Percentiles rank a stretch among this genome's conserved stretches.
Evolutionary conservation across 179 eudicot genomes (phyloP).

Genomic region (Silene coronaria): DNA sequence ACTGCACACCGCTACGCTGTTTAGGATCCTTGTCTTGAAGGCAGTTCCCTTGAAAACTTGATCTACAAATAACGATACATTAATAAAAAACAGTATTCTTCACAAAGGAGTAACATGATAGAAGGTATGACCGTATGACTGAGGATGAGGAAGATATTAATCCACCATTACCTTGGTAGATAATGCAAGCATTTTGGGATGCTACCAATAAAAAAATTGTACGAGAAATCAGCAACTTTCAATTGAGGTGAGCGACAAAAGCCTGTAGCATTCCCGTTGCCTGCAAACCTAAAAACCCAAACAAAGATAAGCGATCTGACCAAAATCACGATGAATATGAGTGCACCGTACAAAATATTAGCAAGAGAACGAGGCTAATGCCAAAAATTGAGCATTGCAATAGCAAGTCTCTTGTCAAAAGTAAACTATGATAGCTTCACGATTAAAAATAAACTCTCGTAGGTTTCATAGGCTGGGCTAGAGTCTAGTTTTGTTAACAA

Average conservation of each 20-base stretch:
- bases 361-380: not conserved
- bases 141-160: not conserved
- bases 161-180: constrained; percentile 58
- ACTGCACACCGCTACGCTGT: constrained; percentile 59
- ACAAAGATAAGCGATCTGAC: not conserved
- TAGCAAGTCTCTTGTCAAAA: not conserved
- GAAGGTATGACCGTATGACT: not conserved
- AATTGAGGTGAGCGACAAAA: constrained; percentile 66
- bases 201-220: constrained; percentile 64
- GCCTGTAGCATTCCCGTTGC: constrained; percentile 43
- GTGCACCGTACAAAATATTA: not conserved
- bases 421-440: not conserved
- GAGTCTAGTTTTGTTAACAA: too few species aligned
- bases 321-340: not conserved
- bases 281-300: constrained; percentile 48
- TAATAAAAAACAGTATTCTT: not conserved
- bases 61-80: constrained; percentile 32
- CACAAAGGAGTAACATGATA: not conserved
- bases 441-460: not conserved
- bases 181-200: constrained; percentile 75
- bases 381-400: too few species aligned
- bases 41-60: constrained; percentile 88
- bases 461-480: not conserved
- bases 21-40: constrained; percentile 54
- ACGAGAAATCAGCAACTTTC: constrained; percentile 66